Evolutionary conservation across 225 moss, liverwort and hornwort genomes (phyloP), one percentile per base, ranked within the genome.

Genomic region (Marchantia paleacea): DNA sequence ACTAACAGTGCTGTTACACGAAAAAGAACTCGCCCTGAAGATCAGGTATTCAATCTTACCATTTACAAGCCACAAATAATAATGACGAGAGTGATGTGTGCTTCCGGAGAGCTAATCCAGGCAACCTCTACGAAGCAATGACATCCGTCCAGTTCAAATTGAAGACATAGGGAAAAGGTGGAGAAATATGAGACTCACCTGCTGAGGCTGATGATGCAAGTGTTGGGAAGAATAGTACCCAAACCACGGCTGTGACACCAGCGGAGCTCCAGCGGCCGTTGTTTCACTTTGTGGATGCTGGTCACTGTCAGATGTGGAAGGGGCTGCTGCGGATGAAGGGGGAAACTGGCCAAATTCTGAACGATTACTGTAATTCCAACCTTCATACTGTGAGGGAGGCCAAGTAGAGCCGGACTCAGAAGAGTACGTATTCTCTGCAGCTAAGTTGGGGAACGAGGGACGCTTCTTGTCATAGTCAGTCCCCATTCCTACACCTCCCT

Each of bases 161-260:
- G 0, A 18, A 0, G 12, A 57, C 74, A 54, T 26, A 14, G 12
- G 14, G 16, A 22, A 60, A 26, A 50, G 61, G 67, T 61, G 58
- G 71, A 79, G 73, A 16, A 48, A 80, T 15, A 77, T 19, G 67
- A 57, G 48, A 89, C 80, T 81, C 80, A 85, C 85, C 72, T 85
- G 82, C 75, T 82, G 87, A 30, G 86, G 24, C 72, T 76, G 86
- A 77, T 80, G 79, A 80, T 89, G 88, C 75, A 55, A 78, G 75
- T 85, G 93, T 80, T 95, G 93, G 65, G 88, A 86, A 75, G 84
- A 81, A 73, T 92, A 91, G 76, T 91, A 92, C 81, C 93, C 91
- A 82, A 84, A 88, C 92, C 92, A 90, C 81, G 88, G 84, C 47
- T 88, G 88, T 85, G 85, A 82, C 66, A 69, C 82, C 54, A 76